These are phyloP conservation scores for Blastocystis sp. DNA, from an alignment of 352 stramenopile genomes.

Conservation along the genomic window DNA sequence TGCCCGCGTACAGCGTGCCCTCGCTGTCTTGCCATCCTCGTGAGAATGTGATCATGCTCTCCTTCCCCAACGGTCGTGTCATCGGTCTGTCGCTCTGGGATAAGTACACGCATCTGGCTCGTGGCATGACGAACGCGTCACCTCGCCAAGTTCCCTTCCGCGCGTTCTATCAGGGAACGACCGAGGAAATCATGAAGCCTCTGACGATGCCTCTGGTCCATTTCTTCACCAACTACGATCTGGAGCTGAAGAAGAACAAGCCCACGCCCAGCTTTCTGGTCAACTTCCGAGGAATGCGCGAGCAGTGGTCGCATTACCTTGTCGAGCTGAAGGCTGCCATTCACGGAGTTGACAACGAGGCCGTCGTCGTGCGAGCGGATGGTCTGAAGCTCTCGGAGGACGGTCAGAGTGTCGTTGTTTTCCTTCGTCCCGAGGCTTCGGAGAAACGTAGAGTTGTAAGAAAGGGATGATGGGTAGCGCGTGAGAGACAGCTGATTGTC, in stretches of 20 bases:
- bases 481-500: not conserved
- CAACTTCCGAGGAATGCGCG: conserved; percentile 54
- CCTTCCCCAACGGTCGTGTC: conserved; percentile 50
- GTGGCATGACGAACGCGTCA: conserved; percentile 42
- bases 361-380: conserved; percentile 40
- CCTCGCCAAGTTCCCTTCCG: conserved; percentile 46
- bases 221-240: conserved; percentile 56
- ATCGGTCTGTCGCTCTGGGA: conserved; percentile 53
- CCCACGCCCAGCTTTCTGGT: conserved; percentile 45
- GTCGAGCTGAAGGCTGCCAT: conserved; percentile 20
- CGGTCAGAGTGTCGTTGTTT: conserved; percentile 39
- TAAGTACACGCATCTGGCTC: conserved; percentile 50
- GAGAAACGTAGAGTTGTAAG: conserved; percentile 40
- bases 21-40: conserved; percentile 51
- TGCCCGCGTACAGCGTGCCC: not conserved
- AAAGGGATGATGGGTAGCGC: not conserved
- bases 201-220: conserved; percentile 40
- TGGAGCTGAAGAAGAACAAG: conserved; percentile 50
- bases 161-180: conserved; percentile 52
- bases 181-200: conserved; percentile 18
- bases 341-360: not conserved
- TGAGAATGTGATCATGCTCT: conserved; percentile 55
- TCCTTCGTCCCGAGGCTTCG: conserved; percentile 48
- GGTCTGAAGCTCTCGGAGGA: conserved; percentile 44
- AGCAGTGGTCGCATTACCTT: conserved; percentile 51